Base-by-base conservation (phyloP, 768 basidiomycete species). In the Suillus paluster region DNA sequence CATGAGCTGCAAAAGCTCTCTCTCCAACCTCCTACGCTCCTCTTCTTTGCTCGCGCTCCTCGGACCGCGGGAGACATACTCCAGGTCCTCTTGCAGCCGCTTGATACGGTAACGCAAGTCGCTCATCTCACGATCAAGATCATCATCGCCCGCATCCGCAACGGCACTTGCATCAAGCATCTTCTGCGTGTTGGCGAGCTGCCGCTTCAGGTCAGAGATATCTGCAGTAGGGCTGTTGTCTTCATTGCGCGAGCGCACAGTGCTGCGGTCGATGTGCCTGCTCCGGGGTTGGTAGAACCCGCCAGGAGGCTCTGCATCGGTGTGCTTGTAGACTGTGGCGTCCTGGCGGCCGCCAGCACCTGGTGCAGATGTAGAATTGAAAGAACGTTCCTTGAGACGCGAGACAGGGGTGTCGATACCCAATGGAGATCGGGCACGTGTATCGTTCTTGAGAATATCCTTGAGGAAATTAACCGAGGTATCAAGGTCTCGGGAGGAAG, bases 311-410 rank as follows among this genome's bases (percentile, higher is more conserved):
- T 82, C 83, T 8, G 80, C 81, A 67, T 86, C 88, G 30, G 82
- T 82, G 77, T 97, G 91, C 68, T 92, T 92, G 80, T 97, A 99
- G 38, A 94, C 90, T 0, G 94, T 92, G 2, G 95, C 97, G 72
- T 99, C 97, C 64, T 88, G 86, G 12, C 91, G 84, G 5, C 83
- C 81, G 2, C 86, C 82, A 9, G 86, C 86, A 17, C 82, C 74
- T 5, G 83, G 77, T 3, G 86, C 77, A 7, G 82, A 78, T 12
- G 81, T 75, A 54, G 79, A 78, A 62, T 83, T 84, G 70, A 96
- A 90, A 0, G 93, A 92, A 6, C 91, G 89, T 56, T 85, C 81
- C 69, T 89, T 89, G 25, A 87, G 77, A 57, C 81, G 81, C 0
- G 91, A 91, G 14, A 86, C 73, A 0, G 84, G 89, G 0, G 75